Conservation (phyloP, 768 basidiomycete species). For the Rhodotorula paludigena region DNA sequence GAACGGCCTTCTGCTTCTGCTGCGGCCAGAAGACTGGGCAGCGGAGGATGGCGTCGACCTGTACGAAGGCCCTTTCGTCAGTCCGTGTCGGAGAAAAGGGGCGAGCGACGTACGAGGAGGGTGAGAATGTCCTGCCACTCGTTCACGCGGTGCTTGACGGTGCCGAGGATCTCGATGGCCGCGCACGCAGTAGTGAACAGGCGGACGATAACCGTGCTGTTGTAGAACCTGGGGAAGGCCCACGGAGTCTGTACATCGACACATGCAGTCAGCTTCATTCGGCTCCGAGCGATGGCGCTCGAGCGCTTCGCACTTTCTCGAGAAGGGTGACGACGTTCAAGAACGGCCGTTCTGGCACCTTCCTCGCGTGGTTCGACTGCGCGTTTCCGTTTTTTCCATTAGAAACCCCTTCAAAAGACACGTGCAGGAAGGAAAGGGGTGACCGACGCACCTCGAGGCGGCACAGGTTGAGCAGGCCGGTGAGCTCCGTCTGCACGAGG, state of each 20-base stretch:
- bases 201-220: conserved; percentile 13
- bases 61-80: background rate
- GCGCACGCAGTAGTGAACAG: conserved; percentile 24
- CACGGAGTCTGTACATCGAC: conserved; percentile 24
- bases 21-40: conserved; percentile 15
- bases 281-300: background rate
- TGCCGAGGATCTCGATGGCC: conserved; percentile 29
- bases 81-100: background rate
- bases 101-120: background rate
- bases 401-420: background rate
- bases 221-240: conserved; percentile 12
- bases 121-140: conserved; percentile 27
- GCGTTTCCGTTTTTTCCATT: accelerated
- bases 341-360: conserved; percentile 32
- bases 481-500: conserved; percentile 27
- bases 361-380: conserved; percentile 22
- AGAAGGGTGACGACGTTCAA: conserved; percentile 35
- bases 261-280: background rate
- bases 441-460: conserved; percentile 10
- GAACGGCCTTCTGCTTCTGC: conserved; percentile 11
- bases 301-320: conserved; percentile 20
- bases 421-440: background rate
- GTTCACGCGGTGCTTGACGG: background rate
- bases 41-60: conserved; percentile 21
- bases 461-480: conserved; percentile 29